These are phyloP conservation scores for Cladosporium velox DNA, from an alignment of 2,329 filamentous ascomycete species.

Conservation along the genomic window DNA sequence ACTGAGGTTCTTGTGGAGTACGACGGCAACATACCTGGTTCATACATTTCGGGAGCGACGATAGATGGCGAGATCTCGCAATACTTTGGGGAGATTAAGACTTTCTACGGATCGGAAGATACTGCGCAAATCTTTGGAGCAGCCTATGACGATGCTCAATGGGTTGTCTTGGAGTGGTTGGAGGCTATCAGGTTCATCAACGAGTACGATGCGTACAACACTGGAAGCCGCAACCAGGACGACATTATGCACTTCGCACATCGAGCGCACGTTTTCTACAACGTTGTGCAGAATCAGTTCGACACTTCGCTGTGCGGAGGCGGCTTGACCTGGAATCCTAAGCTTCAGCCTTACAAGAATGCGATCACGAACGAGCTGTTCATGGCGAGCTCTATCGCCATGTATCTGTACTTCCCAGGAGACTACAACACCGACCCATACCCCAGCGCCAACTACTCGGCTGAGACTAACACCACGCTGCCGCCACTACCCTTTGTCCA, in stretches of 20 bases:
- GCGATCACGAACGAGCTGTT: constrained; percentile 94
- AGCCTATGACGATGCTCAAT: constrained; percentile 39
- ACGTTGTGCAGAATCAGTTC: constrained; percentile 78
- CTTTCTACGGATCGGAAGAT: constrained; percentile 34
- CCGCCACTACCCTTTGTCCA: constrained; percentile 29
- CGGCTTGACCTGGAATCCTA: constrained; percentile 90
- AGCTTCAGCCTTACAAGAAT: constrained; percentile 84
- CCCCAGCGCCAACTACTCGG: constrained; percentile 38
- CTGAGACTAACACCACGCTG: constrained; percentile 49
- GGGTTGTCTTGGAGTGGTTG: constrained; percentile 40
- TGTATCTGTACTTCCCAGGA: constrained; percentile 89
- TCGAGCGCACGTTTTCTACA: constrained; percentile 84
- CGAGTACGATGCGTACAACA: constrained; percentile 30
- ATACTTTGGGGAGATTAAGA: constrained; percentile 33
- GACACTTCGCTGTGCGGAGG: constrained; percentile 77
- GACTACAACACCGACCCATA: constrained; percentile 62
- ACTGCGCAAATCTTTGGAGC: constrained; percentile 36
- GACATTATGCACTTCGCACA: constrained; percentile 79
- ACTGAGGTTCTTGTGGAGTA: constrained; percentile 25
- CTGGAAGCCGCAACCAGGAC: constrained; percentile 56
- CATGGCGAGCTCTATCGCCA: constrained; percentile 79
- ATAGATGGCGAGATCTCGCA: constrained; percentile 30
- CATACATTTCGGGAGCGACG: constrained; percentile 21
- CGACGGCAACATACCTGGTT: constrained; percentile 21
- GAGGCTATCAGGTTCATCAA: constrained; percentile 37